Evolutionary conservation across 139 green algal genomes (phyloP), one percentile per base, ranked within the genome.

Genomic region (Eudorina sp.): DNA sequence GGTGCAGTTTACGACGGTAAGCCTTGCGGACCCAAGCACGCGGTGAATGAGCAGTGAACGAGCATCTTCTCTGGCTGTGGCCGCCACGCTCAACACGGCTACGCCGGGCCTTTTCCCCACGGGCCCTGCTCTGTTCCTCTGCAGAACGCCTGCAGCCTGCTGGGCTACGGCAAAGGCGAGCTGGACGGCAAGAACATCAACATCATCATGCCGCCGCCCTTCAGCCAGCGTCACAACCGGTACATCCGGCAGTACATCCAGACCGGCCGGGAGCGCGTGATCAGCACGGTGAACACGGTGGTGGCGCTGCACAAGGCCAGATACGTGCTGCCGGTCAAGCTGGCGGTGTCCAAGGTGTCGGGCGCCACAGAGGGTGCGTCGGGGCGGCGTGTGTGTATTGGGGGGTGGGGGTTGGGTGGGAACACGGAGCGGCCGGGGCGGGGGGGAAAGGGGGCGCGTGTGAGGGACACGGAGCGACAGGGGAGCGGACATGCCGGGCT

Each of bases 111-210:
- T n/a, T n/a, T n/a, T n/a, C n/a, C n/a, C n/a, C 25, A n/a, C 34
- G 36, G 36, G 55, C 31, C 29, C 58, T 45, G 21, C 62, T 43
- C 62, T 38, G 11, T 76, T 21, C 62, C 62, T 6, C 68, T 29
- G 27, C 80, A 91, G 87, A 84, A 84, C 68, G 80, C 87, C 36
- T 77, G 53, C 79, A 70, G 51, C 53, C 83, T 91, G 69, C 58
- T 91, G 53, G 87, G 87, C 55, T 91, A 85, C 53, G 55, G 51
- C 48, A 87, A 90, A 51, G 83, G 83, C 31, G 87, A 91, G 79
- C 55, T 88, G 79, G 66, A 74, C 40, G 87, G 87, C 55, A 91
- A 91, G 70, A 91, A 91, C 72, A 75, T 91, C 55, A 91, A 91
- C 58, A 45, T 62, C 29, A 66, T 91, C 53, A 85, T 91, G 78